Percentiles rank a stretch among this genome's conserved stretches.
Conservation (phyloP, 2,329 filamentous ascomycete genomes). For the Biscogniauxia sp. region DNA sequence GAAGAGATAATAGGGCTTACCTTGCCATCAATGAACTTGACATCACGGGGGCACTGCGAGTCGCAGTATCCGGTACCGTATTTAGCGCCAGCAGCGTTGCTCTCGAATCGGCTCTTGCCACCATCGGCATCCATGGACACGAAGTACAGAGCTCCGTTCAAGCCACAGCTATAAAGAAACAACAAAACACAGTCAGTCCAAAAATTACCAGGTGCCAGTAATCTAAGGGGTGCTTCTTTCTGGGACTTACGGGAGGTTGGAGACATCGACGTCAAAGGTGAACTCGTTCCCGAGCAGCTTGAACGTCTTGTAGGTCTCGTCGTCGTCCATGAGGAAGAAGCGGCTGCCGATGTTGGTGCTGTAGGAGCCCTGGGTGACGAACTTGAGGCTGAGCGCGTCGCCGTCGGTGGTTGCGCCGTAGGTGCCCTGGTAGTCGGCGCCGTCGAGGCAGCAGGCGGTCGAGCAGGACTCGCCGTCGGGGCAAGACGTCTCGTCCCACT, state of each 20-base stretch:
- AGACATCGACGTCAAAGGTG: slow-evolving; percentile 63
- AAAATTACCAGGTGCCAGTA: neutral
- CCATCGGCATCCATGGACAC: slow-evolving; percentile 54
- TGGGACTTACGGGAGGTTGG: slow-evolving; percentile 41
- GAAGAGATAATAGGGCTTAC: slow-evolving; percentile 11
- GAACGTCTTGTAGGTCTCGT: slow-evolving; percentile 56
- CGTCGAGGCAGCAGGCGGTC: slow-evolving; percentile 41
- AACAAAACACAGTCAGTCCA: neutral
- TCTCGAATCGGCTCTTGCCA: slow-evolving; percentile 42
- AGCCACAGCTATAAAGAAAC: slow-evolving; percentile 43
- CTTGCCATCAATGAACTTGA: slow-evolving; percentile 51
- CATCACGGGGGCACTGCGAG: slow-evolving; percentile 44
- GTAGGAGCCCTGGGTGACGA: slow-evolving; percentile 46
- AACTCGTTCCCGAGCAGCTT: slow-evolving; percentile 59
- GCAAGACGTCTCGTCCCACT: slow-evolving; percentile 34
- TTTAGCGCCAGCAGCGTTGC: slow-evolving; percentile 46
- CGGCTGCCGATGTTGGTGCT: slow-evolving; percentile 42
- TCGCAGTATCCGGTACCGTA: slow-evolving; percentile 59
- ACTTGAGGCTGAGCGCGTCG: slow-evolving; percentile 46
- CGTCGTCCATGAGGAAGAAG: slow-evolving; percentile 55
- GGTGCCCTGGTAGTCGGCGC: slow-evolving; percentile 42
- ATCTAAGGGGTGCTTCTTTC: neutral
- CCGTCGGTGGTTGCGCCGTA: slow-evolving; percentile 46
- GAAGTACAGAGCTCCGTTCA: slow-evolving; percentile 63
- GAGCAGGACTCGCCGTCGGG: slow-evolving; percentile 38